Evolutionary conservation across 2,329 filamentous ascomycete genomes (phyloP), one percentile per base, ranked within the genome.

Genomic region (Grosmannia clavigera): DNA sequence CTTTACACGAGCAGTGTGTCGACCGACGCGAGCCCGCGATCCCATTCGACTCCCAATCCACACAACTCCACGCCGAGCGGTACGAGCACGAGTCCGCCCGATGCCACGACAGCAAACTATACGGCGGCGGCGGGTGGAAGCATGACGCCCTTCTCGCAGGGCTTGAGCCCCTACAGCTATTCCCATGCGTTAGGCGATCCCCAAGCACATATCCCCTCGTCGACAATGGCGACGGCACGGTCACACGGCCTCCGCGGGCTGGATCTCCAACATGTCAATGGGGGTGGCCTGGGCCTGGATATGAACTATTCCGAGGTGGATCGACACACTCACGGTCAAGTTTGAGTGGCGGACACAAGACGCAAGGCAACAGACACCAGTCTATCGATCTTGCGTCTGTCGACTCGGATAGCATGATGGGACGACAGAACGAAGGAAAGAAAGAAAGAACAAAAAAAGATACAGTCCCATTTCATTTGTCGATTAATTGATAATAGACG

Each of bases 11-110:
- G 55, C 60, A 60, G 46, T 7, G 48, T 58, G 10, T 61, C 63
- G 22, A 57, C 61, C 2, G 62, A 57, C 25, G 60, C 61, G 3
- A 64, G 63, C 43, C 63, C 63, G 3, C 63, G 63, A 2, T 62
- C 62, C 4, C 62, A 63, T n/a, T 46, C 62, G 43, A 63, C 63
- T 14, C 60, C 63, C 6, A 64, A 62, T 29, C 58, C 63, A 1
- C 57, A 63, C 60, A 61, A 58, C 14, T 54, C 61, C 38, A 60
- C 62, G 3, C 58, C 60, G 12, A 60, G 58, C 50, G 63, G 61
- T 31, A 31, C 62, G 16, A 59, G 62, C 50, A 61, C 61, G 7
- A 64, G 63, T 22, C 59, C 63, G 1, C 54, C 61, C 5, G 63
- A 64, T 3, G 62, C 54, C 1, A 46, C 54, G 1, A 57, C 61